Conservation (phyloP, 2,329 filamentous ascomycete genomes). For the Pseudocercospora pini-densiflorae region DNA sequence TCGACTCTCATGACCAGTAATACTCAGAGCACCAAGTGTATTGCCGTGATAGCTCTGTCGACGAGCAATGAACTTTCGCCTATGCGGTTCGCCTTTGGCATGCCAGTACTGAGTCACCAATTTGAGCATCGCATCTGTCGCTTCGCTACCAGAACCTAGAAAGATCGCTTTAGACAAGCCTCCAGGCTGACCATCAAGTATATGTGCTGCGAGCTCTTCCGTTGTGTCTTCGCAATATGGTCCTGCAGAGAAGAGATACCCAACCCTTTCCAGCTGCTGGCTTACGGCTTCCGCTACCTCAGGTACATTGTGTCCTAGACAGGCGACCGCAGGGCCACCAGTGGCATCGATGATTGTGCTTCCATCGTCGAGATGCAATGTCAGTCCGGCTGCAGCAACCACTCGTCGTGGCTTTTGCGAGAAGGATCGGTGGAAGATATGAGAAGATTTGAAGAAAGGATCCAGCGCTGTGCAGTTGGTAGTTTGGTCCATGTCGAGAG, state of each 20-base stretch:
- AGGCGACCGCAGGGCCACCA: conserved; percentile 3
- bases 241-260: conserved; percentile 6
- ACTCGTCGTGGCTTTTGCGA: not conserved
- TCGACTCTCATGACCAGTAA: conserved; percentile 40
- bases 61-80: conserved; percentile 49
- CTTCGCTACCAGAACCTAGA: conserved; percentile 39
- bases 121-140: conserved; percentile 54
- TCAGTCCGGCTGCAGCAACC: not conserved
- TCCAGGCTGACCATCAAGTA: conserved; percentile 48
- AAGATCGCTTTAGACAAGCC: conserved; percentile 21
- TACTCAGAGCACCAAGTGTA: conserved; percentile 52
- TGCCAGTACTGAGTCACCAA: conserved; percentile 55
- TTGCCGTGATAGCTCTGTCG: conserved; percentile 56
- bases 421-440: conserved; percentile 5
- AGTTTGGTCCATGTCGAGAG: too few relatives aligned
- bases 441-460: conserved; percentile 5
- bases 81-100: conserved; percentile 39
- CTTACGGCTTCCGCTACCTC: conserved; percentile 5
- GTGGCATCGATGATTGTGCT: conserved; percentile 2
- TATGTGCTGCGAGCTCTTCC: conserved; percentile 53
- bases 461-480: not conserved
- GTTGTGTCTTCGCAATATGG: conserved; percentile 37
- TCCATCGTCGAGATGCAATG: conserved; percentile 6
- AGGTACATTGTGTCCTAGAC: not conserved
- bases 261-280: not conserved